Percentiles rank a stretch among this genome's conserved stretches.
Evolutionary conservation across 2,329 filamentous ascomycete species (phyloP).

Genomic region (Sporothrix euskadiensis): DNA sequence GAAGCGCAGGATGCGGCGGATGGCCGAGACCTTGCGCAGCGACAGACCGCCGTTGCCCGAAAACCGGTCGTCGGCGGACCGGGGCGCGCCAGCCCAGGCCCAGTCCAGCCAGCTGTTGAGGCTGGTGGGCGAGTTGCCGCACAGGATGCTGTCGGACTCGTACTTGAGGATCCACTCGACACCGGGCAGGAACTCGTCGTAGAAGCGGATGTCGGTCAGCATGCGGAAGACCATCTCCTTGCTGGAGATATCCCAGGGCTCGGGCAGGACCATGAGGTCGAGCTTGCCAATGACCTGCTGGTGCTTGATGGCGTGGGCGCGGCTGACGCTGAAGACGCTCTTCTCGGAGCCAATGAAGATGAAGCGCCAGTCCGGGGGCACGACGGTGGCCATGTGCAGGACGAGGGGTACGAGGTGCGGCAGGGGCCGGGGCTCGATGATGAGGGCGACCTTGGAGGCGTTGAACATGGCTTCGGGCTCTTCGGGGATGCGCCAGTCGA

Average conservation of each 20-base stretch:
- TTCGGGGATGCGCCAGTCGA: constrained; percentile 42
- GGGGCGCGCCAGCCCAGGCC: constrained; percentile 56
- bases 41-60: constrained; percentile 57
- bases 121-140: constrained; percentile 53
- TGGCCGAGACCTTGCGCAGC: constrained; percentile 54
- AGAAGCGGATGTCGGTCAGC: constrained; percentile 55
- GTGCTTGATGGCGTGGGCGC: constrained; percentile 50
- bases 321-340: constrained; percentile 49
- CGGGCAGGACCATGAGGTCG: constrained; percentile 51
- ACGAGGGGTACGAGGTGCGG: constrained; percentile 53
- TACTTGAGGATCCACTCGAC: constrained; percentile 58
- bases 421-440: constrained; percentile 53
- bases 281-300: constrained; percentile 55
- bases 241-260: constrained; percentile 49
- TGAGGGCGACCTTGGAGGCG: constrained; percentile 52
- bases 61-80: constrained; percentile 49
- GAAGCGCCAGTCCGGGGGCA: constrained; percentile 57
- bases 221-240: constrained; percentile 52
- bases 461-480: constrained; percentile 47
- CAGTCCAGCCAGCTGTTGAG: constrained; percentile 57
- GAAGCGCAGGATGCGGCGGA: constrained; percentile 50
- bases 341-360: constrained; percentile 53
- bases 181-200: constrained; percentile 51
- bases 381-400: constrained; percentile 54
- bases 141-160: constrained; percentile 58